Evolutionary conservation across 164 flowering plant genomes (phyloP).

Genomic region (Santalum album): DNA sequence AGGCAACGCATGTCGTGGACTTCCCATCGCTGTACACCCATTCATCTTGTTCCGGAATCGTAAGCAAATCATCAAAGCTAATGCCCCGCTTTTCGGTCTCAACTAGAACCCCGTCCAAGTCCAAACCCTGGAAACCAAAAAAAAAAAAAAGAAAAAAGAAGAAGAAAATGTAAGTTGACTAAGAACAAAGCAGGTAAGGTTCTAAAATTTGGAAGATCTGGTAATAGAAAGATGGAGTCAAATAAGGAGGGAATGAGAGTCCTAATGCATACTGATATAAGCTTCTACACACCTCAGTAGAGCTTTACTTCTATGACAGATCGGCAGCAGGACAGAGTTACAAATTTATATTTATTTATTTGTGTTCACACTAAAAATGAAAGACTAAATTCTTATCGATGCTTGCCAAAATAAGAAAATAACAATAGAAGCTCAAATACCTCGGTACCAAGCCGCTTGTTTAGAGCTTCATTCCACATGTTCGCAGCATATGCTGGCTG

Average conservation of each 20-base stretch:
- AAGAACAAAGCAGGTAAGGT: too few species aligned
- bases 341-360: too few species aligned
- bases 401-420: not conserved
- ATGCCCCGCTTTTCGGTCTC: slow-evolving; percentile 78
- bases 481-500: slow-evolving; percentile 99
- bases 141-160: not conserved
- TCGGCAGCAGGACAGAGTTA: too few species aligned
- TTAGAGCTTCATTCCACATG: slow-evolving; percentile 99
- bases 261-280: too few species aligned
- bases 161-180: too few species aligned
- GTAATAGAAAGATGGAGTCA: too few species aligned
- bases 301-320: too few species aligned
- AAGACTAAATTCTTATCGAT: not conserved
- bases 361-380: not conserved
- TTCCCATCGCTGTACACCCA: slow-evolving; percentile 99
- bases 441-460: slow-evolving; percentile 95
- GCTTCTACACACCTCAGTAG: too few species aligned
- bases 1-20: slow-evolving; percentile 97
- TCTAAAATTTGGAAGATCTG: too few species aligned
- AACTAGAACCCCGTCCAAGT: slow-evolving; percentile 55
- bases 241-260: too few species aligned
- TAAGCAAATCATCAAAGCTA: slow-evolving; percentile 71
- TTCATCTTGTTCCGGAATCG: slow-evolving; percentile 92
- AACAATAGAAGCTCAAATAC: slow-evolving; percentile 22
- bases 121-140: slow-evolving; percentile 53